Percentiles rank a stretch among this genome's conserved stretches.
These are phyloP conservation scores for Rhizopogon vinicolor DNA, from an alignment of 768 basidiomycete species.

Conservation along the genomic window DNA sequence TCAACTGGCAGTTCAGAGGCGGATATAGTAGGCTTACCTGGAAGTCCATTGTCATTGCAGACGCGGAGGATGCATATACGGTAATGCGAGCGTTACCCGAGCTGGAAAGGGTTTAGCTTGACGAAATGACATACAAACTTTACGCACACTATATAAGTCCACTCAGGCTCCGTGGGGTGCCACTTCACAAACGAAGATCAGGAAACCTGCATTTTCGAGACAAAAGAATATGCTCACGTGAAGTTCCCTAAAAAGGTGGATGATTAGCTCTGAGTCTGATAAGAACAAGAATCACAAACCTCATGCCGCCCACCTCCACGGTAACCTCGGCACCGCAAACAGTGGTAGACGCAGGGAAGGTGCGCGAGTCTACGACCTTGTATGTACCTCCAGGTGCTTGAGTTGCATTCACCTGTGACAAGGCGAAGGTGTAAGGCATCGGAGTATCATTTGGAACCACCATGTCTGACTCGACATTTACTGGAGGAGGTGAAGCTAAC, in stretches of 20 bases:
- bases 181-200: constrained; percentile 26
- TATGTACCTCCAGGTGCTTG: constrained; percentile 49
- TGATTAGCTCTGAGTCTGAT: neutral
- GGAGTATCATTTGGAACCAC: constrained; percentile 46
- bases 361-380: constrained; percentile 54
- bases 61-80: constrained; percentile 34
- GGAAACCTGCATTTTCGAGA: neutral
- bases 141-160: constrained; percentile 38
- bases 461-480: constrained; percentile 37
- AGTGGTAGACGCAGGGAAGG: constrained; percentile 48
- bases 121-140: neutral
- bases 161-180: constrained; percentile 49
- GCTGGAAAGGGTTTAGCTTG: constrained; percentile 15
- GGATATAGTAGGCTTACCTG: constrained; percentile 23
- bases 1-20: neutral
- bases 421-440: constrained; percentile 48
- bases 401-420: constrained; percentile 42
- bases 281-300: constrained; percentile 27
- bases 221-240: constrained; percentile 29
- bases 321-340: constrained; percentile 55
- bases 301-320: constrained; percentile 57
- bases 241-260: constrained; percentile 30
- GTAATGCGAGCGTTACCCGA: constrained; percentile 38
- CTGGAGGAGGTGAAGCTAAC: constrained; percentile 37
- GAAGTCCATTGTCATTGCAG: constrained; percentile 42